Evolutionary conservation across 2,329 filamentous ascomycete genomes (phyloP).

Genomic region (Paracamarosporium sp.): DNA sequence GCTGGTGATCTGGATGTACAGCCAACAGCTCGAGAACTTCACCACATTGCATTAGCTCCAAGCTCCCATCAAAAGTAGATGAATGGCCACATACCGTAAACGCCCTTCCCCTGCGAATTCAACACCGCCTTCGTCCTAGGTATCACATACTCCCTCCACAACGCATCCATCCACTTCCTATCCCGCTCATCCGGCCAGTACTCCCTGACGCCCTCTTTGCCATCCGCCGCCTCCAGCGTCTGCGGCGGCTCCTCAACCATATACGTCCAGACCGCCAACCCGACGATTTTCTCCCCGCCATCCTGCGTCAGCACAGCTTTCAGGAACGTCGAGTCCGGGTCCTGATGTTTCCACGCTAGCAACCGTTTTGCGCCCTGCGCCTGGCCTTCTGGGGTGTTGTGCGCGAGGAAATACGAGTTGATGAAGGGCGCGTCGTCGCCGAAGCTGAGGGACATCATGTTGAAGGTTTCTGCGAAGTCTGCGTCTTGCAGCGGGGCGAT

Average conservation of each 20-base stretch:
- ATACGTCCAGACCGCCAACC: slow-evolving; percentile 19
- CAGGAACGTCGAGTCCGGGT: slow-evolving; percentile 15
- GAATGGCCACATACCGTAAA: slow-evolving; percentile 16
- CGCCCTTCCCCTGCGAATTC: slow-evolving; percentile 13
- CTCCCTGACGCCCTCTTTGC: slow-evolving; percentile 8
- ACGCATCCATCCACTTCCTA: slow-evolving; percentile 17
- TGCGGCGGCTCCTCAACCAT: slow-evolving; percentile 16
- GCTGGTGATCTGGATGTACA: slow-evolving; percentile 20
- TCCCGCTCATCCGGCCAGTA: slow-evolving; percentile 18
- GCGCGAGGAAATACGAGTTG: slow-evolving; percentile 18
- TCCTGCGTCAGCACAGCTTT: slow-evolving; percentile 13
- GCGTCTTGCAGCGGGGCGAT: slow-evolving; percentile 11
- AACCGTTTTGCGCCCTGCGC: slow-evolving; percentile 11
- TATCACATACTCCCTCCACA: slow-evolving; percentile 20
- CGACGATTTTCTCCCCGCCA: slow-evolving; percentile 9
- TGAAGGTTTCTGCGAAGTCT: slow-evolving; percentile 12
- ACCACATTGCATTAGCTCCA: not conserved
- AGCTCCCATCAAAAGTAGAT: not conserved
- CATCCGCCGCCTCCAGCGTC: slow-evolving; percentile 15
- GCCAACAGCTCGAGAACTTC: slow-evolving; percentile 25
- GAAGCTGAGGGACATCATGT: slow-evolving; percentile 18
- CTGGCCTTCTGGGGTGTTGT: slow-evolving; percentile 17
- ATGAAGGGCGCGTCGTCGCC: slow-evolving; percentile 20
- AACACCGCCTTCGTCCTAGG: slow-evolving; percentile 13
- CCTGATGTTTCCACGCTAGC: slow-evolving; percentile 13